Evolutionary conservation across 805 yeast species (phyloP), one percentile per base, ranked within the genome.

Genomic region (Metschnikowia koreensis): DNA sequence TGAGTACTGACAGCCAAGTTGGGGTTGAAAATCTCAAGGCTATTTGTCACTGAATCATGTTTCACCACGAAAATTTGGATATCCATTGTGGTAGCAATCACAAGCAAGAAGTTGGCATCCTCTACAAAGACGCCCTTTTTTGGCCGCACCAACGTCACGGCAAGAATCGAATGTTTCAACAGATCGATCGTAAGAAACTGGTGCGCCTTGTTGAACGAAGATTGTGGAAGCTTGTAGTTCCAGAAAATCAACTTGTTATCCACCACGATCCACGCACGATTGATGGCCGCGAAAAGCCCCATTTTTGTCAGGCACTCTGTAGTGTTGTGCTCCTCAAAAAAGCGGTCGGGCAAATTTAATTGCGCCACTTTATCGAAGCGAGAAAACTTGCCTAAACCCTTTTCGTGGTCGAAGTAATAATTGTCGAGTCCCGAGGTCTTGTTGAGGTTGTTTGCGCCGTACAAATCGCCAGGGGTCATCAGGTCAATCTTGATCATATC

Each of bases 111-210:
- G 55, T 82, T 84, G 46, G 94, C 90, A 16, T 85, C 77, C 37
- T 84, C 87, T 15, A 91, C 84, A 70, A 94, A 96, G 2, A 89
- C 85, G 50, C 84, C 86, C 13, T 82, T 78, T 63, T 87, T 87
- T 9, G 99, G 98, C 58, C 80, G 82, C n/a, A 87, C 91, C 41
- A 92, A 68, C 49, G 81, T 80, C 16, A 91, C 93, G 12, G 89
- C 77, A 48, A 88, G 71, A 45, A 94, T 89, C 1, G 94, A 81
- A 59, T 88, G 89, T 48, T 82, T 79, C 55, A 91, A 80, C 57
- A 87, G 96, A 65, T 90, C 97, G 47, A 93, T 87, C 8, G 90
- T 82, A 60, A 84, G 84, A 63, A 83, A 88, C 53, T 87, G 93
- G 28, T 77, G 56, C 13, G 69, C 56, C 44, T 63, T 66, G 57